Evolutionary conservation across 768 basidiomycete genomes (phyloP).

Genomic region (Suillus sp.): DNA sequence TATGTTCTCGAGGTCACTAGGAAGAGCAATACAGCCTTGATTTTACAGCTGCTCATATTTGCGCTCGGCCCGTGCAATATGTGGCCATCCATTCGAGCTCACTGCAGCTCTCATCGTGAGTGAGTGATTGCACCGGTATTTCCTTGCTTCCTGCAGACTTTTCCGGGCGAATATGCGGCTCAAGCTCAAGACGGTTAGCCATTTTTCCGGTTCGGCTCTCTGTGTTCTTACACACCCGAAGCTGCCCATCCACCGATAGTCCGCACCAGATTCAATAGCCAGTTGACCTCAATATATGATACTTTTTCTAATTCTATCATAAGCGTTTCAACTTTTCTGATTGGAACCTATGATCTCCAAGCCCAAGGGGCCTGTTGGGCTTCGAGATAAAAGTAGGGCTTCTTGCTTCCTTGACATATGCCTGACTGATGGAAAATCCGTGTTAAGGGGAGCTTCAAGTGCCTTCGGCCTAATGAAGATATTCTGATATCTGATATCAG

Average conservation of each 20-base stretch:
- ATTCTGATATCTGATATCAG: constrained; percentile 6
- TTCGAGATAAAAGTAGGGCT: background rate
- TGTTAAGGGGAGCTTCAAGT: background rate
- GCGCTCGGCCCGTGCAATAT: background rate
- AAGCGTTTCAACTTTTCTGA: background rate
- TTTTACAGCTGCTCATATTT: background rate
- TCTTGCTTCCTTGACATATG: background rate
- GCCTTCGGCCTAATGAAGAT: background rate
- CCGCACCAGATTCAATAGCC: background rate
- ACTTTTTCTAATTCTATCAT: background rate
- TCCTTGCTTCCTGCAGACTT: background rate
- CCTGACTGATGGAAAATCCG: background rate
- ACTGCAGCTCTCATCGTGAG: background rate
- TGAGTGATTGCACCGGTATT: background rate
- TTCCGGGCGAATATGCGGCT: background rate
- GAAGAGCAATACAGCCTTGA: background rate
- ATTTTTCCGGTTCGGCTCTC: too few species aligned
- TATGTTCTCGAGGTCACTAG: background rate
- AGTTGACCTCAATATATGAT: background rate
- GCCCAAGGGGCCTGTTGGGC: too few species aligned
- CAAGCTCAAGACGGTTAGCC: background rate
- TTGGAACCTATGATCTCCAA: background rate
- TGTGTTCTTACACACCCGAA: background rate
- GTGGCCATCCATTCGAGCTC: background rate
- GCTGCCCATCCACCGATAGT: background rate